Evolutionary conservation across 208 protist species (phyloP), one percentile per base, ranked within the genome.

Genomic region (Crithidia mellificae): DNA sequence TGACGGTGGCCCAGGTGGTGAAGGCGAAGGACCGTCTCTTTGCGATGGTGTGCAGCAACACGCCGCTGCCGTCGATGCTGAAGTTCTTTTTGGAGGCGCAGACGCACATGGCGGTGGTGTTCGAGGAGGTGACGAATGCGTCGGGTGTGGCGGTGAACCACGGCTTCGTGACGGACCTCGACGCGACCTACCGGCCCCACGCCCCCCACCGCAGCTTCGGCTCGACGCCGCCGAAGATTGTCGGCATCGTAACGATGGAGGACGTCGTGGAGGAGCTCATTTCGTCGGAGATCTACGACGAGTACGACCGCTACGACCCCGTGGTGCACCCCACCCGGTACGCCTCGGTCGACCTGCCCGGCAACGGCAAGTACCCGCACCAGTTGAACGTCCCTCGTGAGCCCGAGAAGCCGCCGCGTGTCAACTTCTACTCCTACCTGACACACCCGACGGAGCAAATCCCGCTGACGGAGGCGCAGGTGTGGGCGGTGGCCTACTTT

Each of bases 341-440:
- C 54, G 62, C 61, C 20, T 17, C 63, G 12, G 44, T 52, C 6
- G 32, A 74, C 22, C 20, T 74, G n/a, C 63, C 64, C 9, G 46
- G 36, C 64, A 56, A 68, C 56, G 30, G 27, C 53, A 32, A 65
- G 68, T 32, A 52, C 30, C 24, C 56, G 2, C 41, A 77, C 14
- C 14, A 44, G 12, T 29, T 77, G 12, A 56, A 66, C 25, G 22
- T 87, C 34, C 81, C 80, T 6, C 44, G 32, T 4, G 82, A 91
- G 71, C 91, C 91, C 0, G 56, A 61, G 49, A 85, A 80, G 56
- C 63, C 68, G 27, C 88, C 88, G 47, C 71, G 91, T 3, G 91
- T 85, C 17, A 96, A 92, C 72, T 96, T 96, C 77, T 96, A 88
- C 74, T 96, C 91, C n/a, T 96, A 89, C 64, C 84, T 87, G 54